Conservation (phyloP, 148 eudicot species). For the Arbutus unedo region DNA sequence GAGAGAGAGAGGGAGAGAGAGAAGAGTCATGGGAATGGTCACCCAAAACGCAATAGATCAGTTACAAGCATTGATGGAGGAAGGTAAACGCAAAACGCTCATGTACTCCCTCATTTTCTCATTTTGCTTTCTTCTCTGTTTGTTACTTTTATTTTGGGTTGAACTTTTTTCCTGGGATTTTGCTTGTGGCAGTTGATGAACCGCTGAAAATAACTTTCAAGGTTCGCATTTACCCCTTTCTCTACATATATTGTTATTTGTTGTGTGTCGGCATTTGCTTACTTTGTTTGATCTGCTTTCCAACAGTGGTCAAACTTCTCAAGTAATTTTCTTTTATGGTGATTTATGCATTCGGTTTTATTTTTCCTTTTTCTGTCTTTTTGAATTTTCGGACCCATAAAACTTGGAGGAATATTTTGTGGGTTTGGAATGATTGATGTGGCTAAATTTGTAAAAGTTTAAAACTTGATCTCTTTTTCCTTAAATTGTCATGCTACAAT, state of each 20-base stretch:
- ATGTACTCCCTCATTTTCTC: neutral
- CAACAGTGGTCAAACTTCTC: neutral
- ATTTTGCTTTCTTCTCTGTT: neutral
- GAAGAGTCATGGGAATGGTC: constrained; percentile 32
- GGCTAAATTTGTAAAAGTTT: neutral
- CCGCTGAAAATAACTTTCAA: constrained; percentile 45
- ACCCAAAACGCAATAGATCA: constrained; percentile 39
- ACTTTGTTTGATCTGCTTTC: neutral
- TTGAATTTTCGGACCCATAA: neutral
- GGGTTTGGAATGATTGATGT: neutral
- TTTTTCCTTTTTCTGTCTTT: neutral
- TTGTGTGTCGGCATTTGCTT: neutral
- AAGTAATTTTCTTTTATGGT: neutral
- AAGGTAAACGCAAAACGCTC: constrained; percentile 17
- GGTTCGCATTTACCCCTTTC: constrained; percentile 29
- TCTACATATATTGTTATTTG: neutral
- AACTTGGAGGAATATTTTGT: neutral
- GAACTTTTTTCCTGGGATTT: neutral
- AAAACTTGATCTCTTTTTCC: neutral
- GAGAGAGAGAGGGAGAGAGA: constrained; percentile 7
- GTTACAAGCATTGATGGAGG: constrained; percentile 42
- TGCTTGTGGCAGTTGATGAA: constrained; percentile 48
- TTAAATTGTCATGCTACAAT: neutral
- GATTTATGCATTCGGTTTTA: neutral
- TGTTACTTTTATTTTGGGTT: neutral